Evolutionary conservation across 345 rosid species (phyloP).

Genomic region (Lagerstroemia speciosa): DNA sequence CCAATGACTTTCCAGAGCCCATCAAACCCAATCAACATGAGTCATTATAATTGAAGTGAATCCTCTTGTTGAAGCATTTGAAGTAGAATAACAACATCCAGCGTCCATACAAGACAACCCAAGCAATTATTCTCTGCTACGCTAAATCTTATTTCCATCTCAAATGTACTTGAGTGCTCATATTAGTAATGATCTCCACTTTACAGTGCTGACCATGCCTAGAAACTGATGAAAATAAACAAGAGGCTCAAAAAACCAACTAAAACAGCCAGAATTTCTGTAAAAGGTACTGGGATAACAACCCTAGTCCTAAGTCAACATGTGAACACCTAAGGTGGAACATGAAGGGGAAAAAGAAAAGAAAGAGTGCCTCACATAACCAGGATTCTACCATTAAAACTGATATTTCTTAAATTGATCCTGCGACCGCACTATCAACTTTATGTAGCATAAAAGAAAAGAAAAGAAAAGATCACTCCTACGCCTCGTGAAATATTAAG

Average conservation of each 20-base stretch:
- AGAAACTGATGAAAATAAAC: background rate
- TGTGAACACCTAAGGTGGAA: background rate
- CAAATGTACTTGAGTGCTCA: background rate
- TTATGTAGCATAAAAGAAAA: background rate
- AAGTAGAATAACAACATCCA: background rate
- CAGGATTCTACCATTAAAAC: background rate
- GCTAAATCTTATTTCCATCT: background rate
- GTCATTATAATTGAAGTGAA: background rate
- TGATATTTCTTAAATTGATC: background rate
- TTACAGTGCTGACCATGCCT: background rate
- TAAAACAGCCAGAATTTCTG: background rate
- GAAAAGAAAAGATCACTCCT: background rate
- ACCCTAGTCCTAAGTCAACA: background rate
- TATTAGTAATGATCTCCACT: background rate
- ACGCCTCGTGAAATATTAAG: background rate
- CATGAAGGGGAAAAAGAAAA: background rate
- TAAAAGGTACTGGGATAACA: background rate
- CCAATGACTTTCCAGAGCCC: background rate
- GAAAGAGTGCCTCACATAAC: background rate
- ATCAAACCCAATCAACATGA: background rate
- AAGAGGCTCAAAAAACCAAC: background rate
- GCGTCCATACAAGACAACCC: background rate
- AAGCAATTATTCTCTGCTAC: background rate
- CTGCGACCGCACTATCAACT: background rate
- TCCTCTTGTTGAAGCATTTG: background rate